A percentile compares a stretch with the other conserved stretches of the same genome.
Evolutionary conservation across 2,329 filamentous ascomycete species (phyloP).

Genomic region (Epichloe sp.): DNA sequence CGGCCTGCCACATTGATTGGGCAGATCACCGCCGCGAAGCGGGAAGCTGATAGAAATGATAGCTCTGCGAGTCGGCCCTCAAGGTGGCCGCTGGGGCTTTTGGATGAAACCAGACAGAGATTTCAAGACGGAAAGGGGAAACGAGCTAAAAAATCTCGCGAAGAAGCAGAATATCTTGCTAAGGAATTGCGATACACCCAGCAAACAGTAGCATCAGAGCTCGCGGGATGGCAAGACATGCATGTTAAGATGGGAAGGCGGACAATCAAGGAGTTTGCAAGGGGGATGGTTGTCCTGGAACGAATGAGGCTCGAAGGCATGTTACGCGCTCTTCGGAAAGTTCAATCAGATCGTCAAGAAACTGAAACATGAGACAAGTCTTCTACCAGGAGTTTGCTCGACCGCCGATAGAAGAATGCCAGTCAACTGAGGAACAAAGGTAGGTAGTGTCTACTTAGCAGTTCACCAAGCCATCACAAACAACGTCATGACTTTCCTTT

Average conservation of each 20-base stretch:
- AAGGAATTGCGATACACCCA: slow-evolving; percentile 83
- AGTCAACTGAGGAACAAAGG: too few relatives aligned
- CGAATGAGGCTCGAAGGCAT: slow-evolving; percentile 67
- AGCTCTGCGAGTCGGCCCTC: slow-evolving; percentile 61
- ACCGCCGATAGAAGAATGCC: too few relatives aligned
- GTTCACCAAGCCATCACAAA: too few relatives aligned
- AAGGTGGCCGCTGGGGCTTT: slow-evolving; percentile 65
- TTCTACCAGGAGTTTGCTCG: too few relatives aligned
- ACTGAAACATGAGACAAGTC: too few relatives aligned
- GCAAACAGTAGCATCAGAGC: slow-evolving; percentile 78
- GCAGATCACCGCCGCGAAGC: slow-evolving; percentile 60
- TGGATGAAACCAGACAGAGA: slow-evolving; percentile 78
- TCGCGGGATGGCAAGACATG: slow-evolving; percentile 89
- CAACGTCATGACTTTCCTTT: too few relatives aligned
- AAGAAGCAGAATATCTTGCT: slow-evolving; percentile 61
- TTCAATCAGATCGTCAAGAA: slow-evolving; percentile 15
- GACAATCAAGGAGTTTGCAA: slow-evolving; percentile 64
- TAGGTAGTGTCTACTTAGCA: too few relatives aligned
- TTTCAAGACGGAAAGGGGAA: slow-evolving; percentile 75
- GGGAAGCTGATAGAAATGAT: slow-evolving; percentile 65
- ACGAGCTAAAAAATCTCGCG: slow-evolving; percentile 55
- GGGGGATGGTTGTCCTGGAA: slow-evolving; percentile 68
- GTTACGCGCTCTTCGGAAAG: slow-evolving; percentile 59
- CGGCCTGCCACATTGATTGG: slow-evolving; percentile 67
- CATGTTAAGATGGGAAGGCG: slow-evolving; percentile 64